Evolutionary conservation across 2,329 filamentous ascomycete genomes (phyloP), one percentile per base, ranked within the genome.

Genomic region (Emericellopsis atlantica): DNA sequence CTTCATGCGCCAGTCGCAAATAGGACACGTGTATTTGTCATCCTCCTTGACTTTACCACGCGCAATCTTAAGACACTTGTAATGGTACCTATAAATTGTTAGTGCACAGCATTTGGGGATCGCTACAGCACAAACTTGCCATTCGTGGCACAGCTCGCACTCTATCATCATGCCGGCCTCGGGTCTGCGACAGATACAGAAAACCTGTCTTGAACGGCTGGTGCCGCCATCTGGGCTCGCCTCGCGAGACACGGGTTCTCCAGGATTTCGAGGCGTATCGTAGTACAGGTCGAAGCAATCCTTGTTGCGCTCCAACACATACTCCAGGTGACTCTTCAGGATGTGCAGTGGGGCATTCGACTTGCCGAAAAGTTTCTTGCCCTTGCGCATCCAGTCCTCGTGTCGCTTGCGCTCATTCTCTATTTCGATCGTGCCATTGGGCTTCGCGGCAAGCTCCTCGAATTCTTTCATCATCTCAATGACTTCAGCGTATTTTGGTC

Each of bases 101-200:
- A 35, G 32, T 8, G n/a, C n/a, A 35, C 8, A 9, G 8, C 18
- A 35, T 8, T 4, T 6, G 9, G 8, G 3, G 32, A 16, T 15
- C n/a, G 22, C 2, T 26, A 3, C 10, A 7, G 3, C 16, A 67
- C 8, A 9, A 3, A 29, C 79, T 67, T 60, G 89, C 92, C 92
- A 98, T 66, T 98, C 92, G 54, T 95, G 90, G 61, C 92, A 98
- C 32, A 95, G 71, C 58, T 96, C 92, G 58, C 92, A 98, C 62
- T 98, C 92, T 52, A 98, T 96, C 92, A 98, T 98, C 83, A 96
- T 93, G 40, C 92, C 92, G 32, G 90, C 88, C 61, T 98, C 92
- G 6, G 87, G 77, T 47, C 81, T 86, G 44, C 92, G 79, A 62
- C 92, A 98, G 49, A 98, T 95, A 60, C 92, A 98, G 59, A 96